A percentile compares a stretch with the other conserved stretches of the same genome.
These are phyloP conservation scores for Backusella parvicylindrica DNA, from an alignment of 192 early-diverging fungal species.

Conservation along the genomic window DNA sequence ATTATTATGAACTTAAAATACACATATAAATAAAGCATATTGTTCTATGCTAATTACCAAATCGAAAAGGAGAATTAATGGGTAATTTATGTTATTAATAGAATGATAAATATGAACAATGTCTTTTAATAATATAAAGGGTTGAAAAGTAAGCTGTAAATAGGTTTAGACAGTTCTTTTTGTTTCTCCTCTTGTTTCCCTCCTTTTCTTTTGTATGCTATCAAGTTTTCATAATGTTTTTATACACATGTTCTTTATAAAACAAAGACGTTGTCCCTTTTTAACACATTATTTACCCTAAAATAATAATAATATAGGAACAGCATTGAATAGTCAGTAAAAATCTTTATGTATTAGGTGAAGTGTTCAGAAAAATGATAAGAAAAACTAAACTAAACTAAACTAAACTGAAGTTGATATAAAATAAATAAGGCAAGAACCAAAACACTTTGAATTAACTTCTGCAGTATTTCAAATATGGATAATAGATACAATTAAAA, in stretches of 20 bases:
- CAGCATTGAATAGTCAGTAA: background rate
- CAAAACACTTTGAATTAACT: background rate
- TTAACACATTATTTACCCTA: background rate
- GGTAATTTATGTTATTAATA: background rate
- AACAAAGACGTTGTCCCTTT: slow-evolving; percentile 1
- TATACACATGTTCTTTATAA: background rate
- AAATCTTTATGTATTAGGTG: background rate
- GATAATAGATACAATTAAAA: background rate
- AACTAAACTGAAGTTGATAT: background rate
- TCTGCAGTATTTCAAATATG: background rate
- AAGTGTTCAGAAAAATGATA: background rate
- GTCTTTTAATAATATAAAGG: background rate
- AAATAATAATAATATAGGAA: background rate
- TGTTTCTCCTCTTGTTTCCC: slow-evolving; percentile 3
- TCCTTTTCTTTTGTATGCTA: background rate
- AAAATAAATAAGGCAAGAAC: background rate
- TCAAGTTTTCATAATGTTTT: background rate
- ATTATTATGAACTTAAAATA: background rate
- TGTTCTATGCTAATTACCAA: background rate
- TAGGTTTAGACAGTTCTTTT: background rate
- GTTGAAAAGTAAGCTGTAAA: background rate
- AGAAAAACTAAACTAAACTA: no score
- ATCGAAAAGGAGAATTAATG: background rate
- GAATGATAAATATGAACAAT: background rate
- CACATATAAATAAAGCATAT: background rate